These are phyloP conservation scores for Fragosphaeria purpurea DNA, from an alignment of 2,329 filamentous ascomycete genomes.

Conservation along the genomic window DNA sequence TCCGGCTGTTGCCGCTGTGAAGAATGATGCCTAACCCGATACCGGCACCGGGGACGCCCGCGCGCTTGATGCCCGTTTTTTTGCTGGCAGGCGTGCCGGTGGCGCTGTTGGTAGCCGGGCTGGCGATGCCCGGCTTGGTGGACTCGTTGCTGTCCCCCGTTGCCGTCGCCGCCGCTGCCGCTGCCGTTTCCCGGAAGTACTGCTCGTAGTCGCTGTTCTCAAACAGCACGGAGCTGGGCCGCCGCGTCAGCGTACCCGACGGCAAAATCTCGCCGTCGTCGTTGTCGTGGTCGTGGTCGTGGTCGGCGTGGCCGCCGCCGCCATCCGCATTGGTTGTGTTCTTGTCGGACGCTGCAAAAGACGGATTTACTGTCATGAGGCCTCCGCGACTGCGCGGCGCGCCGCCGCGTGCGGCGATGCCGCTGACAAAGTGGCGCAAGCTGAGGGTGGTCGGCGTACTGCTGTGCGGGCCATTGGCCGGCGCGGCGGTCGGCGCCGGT, in stretches of 20 bases:
- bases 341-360: neutral
- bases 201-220: constrained; percentile 17
- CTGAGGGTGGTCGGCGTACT: constrained; percentile 20
- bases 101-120: neutral
- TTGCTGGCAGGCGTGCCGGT: neutral
- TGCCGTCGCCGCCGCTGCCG: constrained; percentile 3
- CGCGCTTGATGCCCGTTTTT: neutral
- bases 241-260: constrained; percentile 1
- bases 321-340: neutral
- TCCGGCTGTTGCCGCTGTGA: neutral
- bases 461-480: too few relatives aligned
- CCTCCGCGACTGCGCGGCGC: constrained; percentile 13
- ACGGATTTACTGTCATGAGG: too few relatives aligned
- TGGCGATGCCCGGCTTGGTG: neutral
- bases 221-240: constrained; percentile 16
- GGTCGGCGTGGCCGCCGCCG: constrained; percentile 1
- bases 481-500: neutral
- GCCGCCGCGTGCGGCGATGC: constrained; percentile 6
- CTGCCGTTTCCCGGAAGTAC: constrained; percentile 10
- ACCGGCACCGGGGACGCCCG: neutral
- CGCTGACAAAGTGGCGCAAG: constrained; percentile 19
- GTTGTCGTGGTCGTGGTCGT: constrained; percentile 10
- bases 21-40: constrained; percentile 4
- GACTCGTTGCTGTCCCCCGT: neutral
- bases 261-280: constrained; percentile 5